Conservation (phyloP, 1,284 basidiomycete genomes). For the Erythrobasidium hasegawianum region DNA sequence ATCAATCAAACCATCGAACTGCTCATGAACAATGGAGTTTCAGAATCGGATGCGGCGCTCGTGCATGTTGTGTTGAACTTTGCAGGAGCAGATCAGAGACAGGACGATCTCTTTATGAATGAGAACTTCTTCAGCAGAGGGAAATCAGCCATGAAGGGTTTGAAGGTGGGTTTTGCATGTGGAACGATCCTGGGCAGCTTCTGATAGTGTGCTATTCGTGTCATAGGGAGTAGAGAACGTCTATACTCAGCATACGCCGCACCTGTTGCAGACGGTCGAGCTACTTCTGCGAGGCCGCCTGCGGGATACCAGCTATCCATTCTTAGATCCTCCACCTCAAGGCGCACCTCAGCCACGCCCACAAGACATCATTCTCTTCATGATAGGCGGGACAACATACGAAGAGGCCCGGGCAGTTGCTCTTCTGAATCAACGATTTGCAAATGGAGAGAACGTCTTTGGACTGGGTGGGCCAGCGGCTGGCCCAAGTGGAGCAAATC, state of each 20-base stretch:
- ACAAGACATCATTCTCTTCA: slow-evolving; percentile 90
- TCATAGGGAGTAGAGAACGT: slow-evolving; percentile 93
- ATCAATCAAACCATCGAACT: slow-evolving; percentile 79
- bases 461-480: slow-evolving; percentile 45
- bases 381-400: slow-evolving; percentile 90
- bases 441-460: slow-evolving; percentile 46
- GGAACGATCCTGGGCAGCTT: neutral
- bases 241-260: slow-evolving; percentile 95
- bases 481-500: slow-evolving; percentile 47
- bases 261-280: slow-evolving; percentile 87
- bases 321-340: slow-evolving; percentile 61
- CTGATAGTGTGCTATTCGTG: neutral
- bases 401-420: slow-evolving; percentile 82
- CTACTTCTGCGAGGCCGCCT: slow-evolving; percentile 80
- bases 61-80: slow-evolving; percentile 92
- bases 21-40: slow-evolving; percentile 74
- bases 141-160: slow-evolving; percentile 86
- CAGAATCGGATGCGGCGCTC: slow-evolving; percentile 76
- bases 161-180: slow-evolving; percentile 62
- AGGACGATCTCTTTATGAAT: slow-evolving; percentile 95
- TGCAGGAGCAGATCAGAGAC: slow-evolving; percentile 90
- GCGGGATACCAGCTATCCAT: slow-evolving; percentile 85
- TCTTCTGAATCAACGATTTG: slow-evolving; percentile 74
- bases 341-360: slow-evolving; percentile 53
- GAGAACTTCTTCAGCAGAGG: slow-evolving; percentile 93